Conservation (phyloP, 257 asterid species). For the Solanum paucissectum region DNA sequence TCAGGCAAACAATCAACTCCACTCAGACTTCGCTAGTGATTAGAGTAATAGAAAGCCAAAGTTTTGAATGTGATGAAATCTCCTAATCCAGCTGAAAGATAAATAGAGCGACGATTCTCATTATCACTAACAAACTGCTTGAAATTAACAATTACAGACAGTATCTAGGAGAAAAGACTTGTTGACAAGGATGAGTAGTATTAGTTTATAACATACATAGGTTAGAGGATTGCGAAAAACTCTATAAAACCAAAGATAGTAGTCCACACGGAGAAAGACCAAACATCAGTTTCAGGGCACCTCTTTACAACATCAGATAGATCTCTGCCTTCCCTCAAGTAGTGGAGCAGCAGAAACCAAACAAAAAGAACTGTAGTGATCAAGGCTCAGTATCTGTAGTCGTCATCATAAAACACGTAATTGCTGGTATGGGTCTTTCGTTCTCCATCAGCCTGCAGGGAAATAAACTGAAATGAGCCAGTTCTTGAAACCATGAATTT, state of each 20-base stretch:
- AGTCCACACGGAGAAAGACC: not conserved
- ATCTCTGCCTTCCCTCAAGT: not conserved
- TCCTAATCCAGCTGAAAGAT: not conserved
- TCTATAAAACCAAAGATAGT: not conserved
- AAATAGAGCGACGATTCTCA: not conserved
- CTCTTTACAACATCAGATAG: slow-evolving; percentile 29
- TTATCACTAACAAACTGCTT: not conserved
- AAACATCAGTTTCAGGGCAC: not conserved
- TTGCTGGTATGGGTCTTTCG: slow-evolving; percentile 25
- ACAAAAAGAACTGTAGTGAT: not conserved
- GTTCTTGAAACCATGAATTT: not conserved
- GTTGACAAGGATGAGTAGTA: not conserved
- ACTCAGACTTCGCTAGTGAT: not conserved
- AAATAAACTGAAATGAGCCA: slow-evolving; percentile 1
- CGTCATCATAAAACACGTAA: slow-evolving; percentile 35
- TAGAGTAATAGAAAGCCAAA: not conserved
- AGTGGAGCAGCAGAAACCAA: not conserved
- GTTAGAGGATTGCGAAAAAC: not conserved
- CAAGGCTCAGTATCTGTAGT: slow-evolving; percentile 39
- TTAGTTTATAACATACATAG: not conserved
- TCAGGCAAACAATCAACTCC: not conserved
- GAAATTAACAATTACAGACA: not conserved
- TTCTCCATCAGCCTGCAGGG: slow-evolving; percentile 44
- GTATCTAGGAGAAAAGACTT: not conserved
- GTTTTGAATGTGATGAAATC: not conserved